Percentiles rank a stretch among this genome's conserved stretches.
Evolutionary conservation across 2,329 filamentous ascomycete genomes (phyloP).

Genomic region (Drechslerella dactyloides): DNA sequence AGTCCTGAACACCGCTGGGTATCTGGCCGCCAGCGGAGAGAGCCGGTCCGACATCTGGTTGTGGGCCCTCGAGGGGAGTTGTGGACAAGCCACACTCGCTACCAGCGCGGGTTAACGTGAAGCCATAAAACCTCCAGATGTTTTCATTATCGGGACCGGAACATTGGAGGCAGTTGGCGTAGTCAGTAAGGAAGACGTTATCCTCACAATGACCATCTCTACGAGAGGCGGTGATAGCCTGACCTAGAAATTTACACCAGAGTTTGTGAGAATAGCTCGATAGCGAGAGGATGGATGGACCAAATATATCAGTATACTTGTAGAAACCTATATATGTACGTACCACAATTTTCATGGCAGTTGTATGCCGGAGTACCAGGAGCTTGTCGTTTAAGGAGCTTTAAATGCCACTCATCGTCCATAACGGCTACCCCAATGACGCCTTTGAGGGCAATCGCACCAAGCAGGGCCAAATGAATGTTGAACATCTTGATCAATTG

Average conservation of each 20-base stretch:
- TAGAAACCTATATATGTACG: constrained; percentile 49
- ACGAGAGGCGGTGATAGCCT: constrained; percentile 58
- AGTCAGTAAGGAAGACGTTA: constrained; percentile 59
- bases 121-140: constrained; percentile 61
- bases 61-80: constrained; percentile 35
- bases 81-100: constrained; percentile 54
- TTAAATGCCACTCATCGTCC: constrained; percentile 46
- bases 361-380: constrained; percentile 61
- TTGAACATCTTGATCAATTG: no score
- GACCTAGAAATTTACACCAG: constrained; percentile 49
- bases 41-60: constrained; percentile 27
- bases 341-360: constrained; percentile 64
- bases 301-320: constrained; percentile 12
- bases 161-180: constrained; percentile 61
- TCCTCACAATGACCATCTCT: constrained; percentile 58
- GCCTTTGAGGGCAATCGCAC: constrained; percentile 34
- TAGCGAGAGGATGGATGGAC: neutral
- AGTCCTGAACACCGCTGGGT: constrained; percentile 21
- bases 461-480: constrained; percentile 39
- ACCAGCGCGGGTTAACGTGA: constrained; percentile 57
- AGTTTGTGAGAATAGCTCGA: neutral
- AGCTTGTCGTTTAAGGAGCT: constrained; percentile 60
- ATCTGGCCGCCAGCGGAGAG: constrained; percentile 36
- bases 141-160: constrained; percentile 58
- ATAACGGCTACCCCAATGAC: constrained; percentile 36